Base-by-base conservation (phyloP, 192 early-diverging fungal genomes). In the Radiomyces spectabilis region DNA sequence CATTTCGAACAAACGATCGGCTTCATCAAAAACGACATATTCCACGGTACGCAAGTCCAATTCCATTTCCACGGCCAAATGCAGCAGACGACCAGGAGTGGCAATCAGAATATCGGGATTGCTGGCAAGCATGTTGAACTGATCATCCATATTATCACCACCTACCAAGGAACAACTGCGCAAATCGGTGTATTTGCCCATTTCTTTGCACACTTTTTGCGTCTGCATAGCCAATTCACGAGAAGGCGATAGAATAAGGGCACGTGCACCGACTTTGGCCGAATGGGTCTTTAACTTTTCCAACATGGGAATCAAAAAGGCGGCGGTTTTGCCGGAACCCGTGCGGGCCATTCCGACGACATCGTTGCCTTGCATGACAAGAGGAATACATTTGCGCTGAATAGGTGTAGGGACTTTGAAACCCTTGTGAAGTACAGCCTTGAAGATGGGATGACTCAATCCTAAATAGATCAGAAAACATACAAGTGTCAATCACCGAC, bases 401-500 rank as follows among this genome's bases (percentile, higher is more conserved):
- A 99, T 94, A 5, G 96, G 95, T 18, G 96, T 99, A n/a, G 96
- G 96, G 3, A 96, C 83, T 57, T 95, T 94, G 74, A 92, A 98
- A 4, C 95, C 95, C 58, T 92, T 92, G 55, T 91, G 80, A n/a
- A 85, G 57, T 59, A 98, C 79, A 12, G 92, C 91, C 39, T 88
- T 87, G 74, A 85, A 93, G 15, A 95, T 70, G 26, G 80, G 76
- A 45, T 84, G 82, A 27, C 86, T 86, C 37, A 98, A 74, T 19
- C 93, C 84, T 86, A 46, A 19, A 12, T 26, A 21, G 39, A 29
- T 51, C 38, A n/a, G 29, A 5, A 44, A 26, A 19, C n/a, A 41
- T 18, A 29, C 24, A 34, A 10, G 38, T 25, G 30, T 31, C 19
- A 21, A 42, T 30, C 15, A 1, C 22, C 21, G 3, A 21, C 18